Evolutionary conservation across 352 stramenopile species (phyloP).

Genomic region (Thalassiosira pacifica): DNA sequence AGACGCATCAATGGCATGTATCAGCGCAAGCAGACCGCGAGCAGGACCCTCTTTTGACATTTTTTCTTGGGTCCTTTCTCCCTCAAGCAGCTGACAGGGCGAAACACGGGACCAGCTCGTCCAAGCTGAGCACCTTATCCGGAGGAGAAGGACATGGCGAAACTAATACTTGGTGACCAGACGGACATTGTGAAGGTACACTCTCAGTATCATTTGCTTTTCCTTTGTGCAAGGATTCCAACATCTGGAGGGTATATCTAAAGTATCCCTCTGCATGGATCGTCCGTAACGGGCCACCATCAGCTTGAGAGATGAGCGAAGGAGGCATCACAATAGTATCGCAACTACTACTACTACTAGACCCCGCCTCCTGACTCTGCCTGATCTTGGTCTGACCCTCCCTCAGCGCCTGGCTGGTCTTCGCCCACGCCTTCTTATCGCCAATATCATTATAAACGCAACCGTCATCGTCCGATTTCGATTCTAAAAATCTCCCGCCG

Average conservation of each 20-base stretch:
- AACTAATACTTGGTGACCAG: no score
- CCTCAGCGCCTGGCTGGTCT: slow-evolving; percentile 52
- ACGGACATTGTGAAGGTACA: no score
- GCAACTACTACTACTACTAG: no score
- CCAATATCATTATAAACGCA: slow-evolving; percentile 40
- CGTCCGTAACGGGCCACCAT: neutral
- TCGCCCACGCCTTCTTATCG: slow-evolving; percentile 46
- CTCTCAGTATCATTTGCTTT: no score
- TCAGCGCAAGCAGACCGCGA: no score
- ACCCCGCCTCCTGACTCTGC: slow-evolving; percentile 10
- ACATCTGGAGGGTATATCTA: slow-evolving; percentile 30
- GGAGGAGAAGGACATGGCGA: no score
- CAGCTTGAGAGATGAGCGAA: slow-evolving; percentile 12
- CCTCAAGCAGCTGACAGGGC: no score
- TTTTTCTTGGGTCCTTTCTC: no score
- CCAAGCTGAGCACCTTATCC: no score
- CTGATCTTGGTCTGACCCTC: slow-evolving; percentile 49
- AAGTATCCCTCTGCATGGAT: slow-evolving; percentile 32
- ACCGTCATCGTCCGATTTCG: slow-evolving; percentile 35
- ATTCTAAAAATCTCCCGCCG: slow-evolving; percentile 57
- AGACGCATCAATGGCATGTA: no score
- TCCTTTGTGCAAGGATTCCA: slow-evolving; percentile 35
- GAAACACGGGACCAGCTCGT: no score
- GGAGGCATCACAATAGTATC: slow-evolving; percentile 9
- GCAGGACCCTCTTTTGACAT: no score